These are phyloP conservation scores for Candida palmyrensis DNA, from an alignment of 805 yeast species.

Conservation along the genomic window DNA sequence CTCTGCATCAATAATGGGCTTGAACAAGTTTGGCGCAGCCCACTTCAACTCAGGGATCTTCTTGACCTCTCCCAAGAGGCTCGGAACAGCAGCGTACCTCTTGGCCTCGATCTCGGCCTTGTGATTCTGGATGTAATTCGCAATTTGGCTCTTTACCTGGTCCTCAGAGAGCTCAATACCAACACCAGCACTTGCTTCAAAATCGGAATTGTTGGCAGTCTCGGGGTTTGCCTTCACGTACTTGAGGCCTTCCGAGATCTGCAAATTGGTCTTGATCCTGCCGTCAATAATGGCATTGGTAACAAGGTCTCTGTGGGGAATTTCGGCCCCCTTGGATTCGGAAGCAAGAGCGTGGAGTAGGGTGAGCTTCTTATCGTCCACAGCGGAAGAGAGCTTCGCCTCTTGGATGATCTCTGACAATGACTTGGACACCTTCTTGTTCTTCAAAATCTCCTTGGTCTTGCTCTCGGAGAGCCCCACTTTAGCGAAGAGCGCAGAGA, in stretches of 20 bases:
- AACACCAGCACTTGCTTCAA: constrained; percentile 68
- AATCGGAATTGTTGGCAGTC: constrained; percentile 40
- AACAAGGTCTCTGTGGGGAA: constrained; percentile 46
- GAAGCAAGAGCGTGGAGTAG: constrained; percentile 76
- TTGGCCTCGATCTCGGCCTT: constrained; percentile 57
- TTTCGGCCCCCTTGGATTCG: constrained; percentile 55
- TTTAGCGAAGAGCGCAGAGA: constrained; percentile 30
- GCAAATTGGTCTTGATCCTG: constrained; percentile 61
- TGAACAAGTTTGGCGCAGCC: constrained; percentile 86
- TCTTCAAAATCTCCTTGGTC: constrained; percentile 75
- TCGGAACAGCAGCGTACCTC: constrained; percentile 77
- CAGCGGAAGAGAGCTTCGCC: constrained; percentile 16
- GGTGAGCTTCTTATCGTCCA: constrained; percentile 58
- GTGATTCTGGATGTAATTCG: constrained; percentile 53
- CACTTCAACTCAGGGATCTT: constrained; percentile 73
- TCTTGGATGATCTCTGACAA: constrained; percentile 57
- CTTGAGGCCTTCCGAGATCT: constrained; percentile 75
- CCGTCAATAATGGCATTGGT: constrained; percentile 61
- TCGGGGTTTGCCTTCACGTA: constrained; percentile 55
- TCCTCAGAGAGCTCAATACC: constrained; percentile 69
- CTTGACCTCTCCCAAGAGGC: constrained; percentile 72
- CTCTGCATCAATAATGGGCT: constrained; percentile 79
- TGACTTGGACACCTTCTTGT: constrained; percentile 75
- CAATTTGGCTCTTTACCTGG: constrained; percentile 56
- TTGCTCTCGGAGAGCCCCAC: constrained; percentile 72